phyloP scores from a whole-genome alignment of 805 yeast genomes.

The Nakazawaea ishiwadae region DNA sequence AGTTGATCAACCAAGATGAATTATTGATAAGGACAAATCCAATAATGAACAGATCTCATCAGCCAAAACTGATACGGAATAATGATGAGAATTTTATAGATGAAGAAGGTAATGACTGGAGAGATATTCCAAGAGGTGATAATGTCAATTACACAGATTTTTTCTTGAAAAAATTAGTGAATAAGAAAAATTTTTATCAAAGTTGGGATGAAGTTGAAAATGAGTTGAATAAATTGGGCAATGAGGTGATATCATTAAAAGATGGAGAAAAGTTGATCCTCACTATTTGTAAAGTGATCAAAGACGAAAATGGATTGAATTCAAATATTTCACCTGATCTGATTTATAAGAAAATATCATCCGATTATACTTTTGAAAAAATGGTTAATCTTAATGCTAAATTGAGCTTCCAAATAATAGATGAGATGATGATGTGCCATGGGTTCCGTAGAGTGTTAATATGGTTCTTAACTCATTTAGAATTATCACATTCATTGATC shows the following conservation, averaged over 20 bases:
- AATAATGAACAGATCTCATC: background rate
- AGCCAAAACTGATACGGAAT: conserved; percentile 2
- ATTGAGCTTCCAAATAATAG: conserved; percentile 52
- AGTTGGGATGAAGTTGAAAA: conserved; percentile 21
- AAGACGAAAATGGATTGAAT: conserved; percentile 33
- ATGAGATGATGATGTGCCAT: conserved; percentile 65
- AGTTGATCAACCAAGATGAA: conserved; percentile 11
- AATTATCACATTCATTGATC: conserved; percentile 49
- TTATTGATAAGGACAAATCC: conserved; percentile 8
- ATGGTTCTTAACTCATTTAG: conserved; percentile 64
- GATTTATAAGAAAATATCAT: conserved; percentile 42
- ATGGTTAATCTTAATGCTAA: conserved; percentile 47
- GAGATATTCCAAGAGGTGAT: conserved; percentile 62
- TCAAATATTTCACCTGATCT: conserved; percentile 41
- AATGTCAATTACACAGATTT: conserved; percentile 34
- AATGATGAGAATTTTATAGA: conserved; percentile 13
- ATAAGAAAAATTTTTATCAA: conserved; percentile 20
- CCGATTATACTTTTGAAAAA: conserved; percentile 43
- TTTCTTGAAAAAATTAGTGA: conserved; percentile 19
- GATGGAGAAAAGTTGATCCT: conserved; percentile 36
- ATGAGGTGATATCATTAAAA: conserved; percentile 21
- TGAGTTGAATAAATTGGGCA: conserved; percentile 22
- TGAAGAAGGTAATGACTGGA: conserved; percentile 57
- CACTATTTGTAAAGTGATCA: conserved; percentile 51
- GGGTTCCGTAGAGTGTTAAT: conserved; percentile 61